Evolutionary conservation across 306 rosid species (phyloP).

Genomic region (Acacia acuminata): DNA sequence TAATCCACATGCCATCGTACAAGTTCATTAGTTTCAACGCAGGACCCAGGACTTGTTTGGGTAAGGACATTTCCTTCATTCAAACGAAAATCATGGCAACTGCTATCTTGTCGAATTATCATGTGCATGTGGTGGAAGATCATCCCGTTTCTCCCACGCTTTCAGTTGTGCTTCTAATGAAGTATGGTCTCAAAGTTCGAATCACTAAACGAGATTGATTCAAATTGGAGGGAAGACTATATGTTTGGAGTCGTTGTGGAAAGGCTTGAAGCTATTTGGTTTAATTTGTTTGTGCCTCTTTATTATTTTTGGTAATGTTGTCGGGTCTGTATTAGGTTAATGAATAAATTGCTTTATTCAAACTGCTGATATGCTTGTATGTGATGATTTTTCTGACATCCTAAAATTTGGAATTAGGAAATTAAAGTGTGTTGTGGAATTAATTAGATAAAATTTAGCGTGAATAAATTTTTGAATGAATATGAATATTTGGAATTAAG

Average conservation of each 20-base stretch:
- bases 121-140: background rate
- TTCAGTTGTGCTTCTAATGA: background rate
- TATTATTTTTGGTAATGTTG: background rate
- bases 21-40: background rate
- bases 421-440: too few species aligned
- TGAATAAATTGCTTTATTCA: background rate
- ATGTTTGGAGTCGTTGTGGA: too few species aligned
- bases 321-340: background rate
- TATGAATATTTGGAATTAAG: too few species aligned
- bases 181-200: background rate
- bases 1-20: background rate
- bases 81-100: background rate
- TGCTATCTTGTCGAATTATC: background rate
- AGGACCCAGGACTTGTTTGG: background rate
- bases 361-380: too few species aligned
- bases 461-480: too few species aligned
- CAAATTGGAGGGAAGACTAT: background rate
- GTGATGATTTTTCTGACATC: too few species aligned
- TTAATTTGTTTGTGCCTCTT: background rate
- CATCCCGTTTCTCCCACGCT: background rate
- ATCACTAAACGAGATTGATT: background rate
- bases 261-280: background rate
- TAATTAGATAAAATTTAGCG: too few species aligned
- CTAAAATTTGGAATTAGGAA: too few species aligned
- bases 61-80: background rate